Percentiles rank a stretch among this genome's conserved stretches.
Conservation (phyloP, 2,329 filamentous ascomycete species). For the Penicillium nordicum region DNA sequence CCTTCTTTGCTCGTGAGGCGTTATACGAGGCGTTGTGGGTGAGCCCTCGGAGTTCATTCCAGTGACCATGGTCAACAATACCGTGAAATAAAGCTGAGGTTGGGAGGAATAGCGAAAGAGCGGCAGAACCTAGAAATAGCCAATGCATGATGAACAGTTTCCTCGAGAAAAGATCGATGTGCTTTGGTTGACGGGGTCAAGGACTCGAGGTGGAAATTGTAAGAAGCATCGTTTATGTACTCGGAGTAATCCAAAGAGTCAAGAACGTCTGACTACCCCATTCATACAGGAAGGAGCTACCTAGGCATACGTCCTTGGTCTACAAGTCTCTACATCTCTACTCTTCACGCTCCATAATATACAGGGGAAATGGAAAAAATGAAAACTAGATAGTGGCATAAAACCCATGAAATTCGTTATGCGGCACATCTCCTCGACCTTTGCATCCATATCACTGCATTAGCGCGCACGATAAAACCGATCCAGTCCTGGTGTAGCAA, state of each 20-base stretch:
- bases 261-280: neutral
- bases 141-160: slow-evolving; percentile 4
- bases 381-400: neutral
- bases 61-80: slow-evolving; percentile 9
- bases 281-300: neutral
- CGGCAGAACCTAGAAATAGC: neutral
- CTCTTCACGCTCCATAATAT: neutral
- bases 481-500: neutral
- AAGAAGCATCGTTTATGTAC: neutral
- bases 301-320: neutral
- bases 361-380: neutral
- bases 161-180: slow-evolving; percentile 2
- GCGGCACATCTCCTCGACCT: neutral
- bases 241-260: neutral
- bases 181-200: neutral
- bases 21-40: neutral
- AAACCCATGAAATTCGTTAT: neutral
- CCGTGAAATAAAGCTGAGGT: slow-evolving; percentile 1
- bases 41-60: slow-evolving; percentile 14
- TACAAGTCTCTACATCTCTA: neutral
- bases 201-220: neutral
- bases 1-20: neutral
- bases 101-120: slow-evolving; percentile 7
- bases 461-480: neutral
- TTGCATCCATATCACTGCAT: neutral